phyloP scores from a whole-genome alignment of 140 eudicot genomes.

The Bidens hawaiensis region DNA sequence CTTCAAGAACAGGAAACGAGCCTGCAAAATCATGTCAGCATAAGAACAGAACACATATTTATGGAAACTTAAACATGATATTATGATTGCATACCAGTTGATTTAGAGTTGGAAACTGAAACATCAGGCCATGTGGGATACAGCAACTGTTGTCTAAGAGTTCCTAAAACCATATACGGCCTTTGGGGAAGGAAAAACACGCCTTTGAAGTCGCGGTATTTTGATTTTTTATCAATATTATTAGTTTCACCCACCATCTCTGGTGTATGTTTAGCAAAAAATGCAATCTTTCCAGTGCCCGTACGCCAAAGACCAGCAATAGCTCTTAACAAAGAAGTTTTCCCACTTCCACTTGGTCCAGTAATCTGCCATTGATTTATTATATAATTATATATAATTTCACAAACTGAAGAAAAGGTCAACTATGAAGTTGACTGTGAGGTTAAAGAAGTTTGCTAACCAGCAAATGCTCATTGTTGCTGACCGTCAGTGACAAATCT shows the following conservation, averaged over 20 bases:
- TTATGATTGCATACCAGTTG: conserved; percentile 46
- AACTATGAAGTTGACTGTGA: conserved; percentile 4
- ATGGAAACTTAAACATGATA: background rate
- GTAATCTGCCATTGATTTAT: conserved; percentile 48
- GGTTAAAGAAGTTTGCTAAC: conserved; percentile 34
- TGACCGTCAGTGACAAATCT: conserved; percentile 60
- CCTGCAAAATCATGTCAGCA: conserved; percentile 31
- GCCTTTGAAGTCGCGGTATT: conserved; percentile 46
- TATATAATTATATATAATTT: conserved; percentile 6
- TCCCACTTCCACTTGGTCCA: conserved; percentile 99
- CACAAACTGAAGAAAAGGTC: background rate
- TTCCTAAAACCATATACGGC: conserved; percentile 96
- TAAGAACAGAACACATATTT: conserved; percentile 1
- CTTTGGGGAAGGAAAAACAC: conserved; percentile 96
- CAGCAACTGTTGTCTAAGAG: conserved; percentile 93
- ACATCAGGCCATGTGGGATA: conserved; percentile 88
- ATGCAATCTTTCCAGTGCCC: conserved; percentile 72
- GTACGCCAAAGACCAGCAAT: conserved; percentile 97
- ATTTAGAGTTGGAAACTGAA: conserved; percentile 24
- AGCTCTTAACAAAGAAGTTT: conserved; percentile 88
- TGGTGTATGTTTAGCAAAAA: conserved; percentile 42
- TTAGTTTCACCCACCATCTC: conserved; percentile 11
- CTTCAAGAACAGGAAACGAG: conserved; percentile 46
- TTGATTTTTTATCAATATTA: conserved; percentile 16
- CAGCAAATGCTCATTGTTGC: conserved; percentile 68